Conservation (phyloP, 495 filamentous ascomycete species). For the Opeltia flavorubescens region DNA sequence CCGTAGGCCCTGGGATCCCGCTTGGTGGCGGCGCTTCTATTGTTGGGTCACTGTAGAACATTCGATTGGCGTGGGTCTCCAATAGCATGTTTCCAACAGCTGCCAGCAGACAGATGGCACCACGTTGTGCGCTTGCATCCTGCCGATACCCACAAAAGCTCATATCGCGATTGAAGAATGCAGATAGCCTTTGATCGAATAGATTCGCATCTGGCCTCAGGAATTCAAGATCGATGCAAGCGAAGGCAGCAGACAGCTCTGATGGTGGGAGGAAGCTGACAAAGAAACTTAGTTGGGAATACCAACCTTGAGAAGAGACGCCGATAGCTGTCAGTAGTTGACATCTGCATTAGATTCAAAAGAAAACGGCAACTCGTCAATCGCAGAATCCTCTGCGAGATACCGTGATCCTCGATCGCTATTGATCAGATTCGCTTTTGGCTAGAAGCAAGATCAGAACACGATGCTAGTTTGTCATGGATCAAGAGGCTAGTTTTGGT, state of each 20-base stretch:
- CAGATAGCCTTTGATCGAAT: not conserved
- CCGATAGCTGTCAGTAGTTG: not conserved
- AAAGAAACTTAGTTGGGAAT: too few species aligned
- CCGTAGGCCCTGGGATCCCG: not conserved
- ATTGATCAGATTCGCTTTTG: constrained; percentile 1
- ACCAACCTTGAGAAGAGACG: not conserved
- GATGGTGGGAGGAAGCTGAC: too few species aligned
- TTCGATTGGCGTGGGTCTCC: constrained; percentile 1
- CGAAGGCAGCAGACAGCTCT: too few species aligned
- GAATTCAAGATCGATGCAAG: too few species aligned
- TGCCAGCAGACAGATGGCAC: not conserved
- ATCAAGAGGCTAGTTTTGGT: not conserved
- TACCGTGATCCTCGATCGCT: not conserved
- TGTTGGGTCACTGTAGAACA: not conserved
- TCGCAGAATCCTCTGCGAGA: not conserved
- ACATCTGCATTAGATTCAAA: not conserved
- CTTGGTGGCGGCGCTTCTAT: not conserved
- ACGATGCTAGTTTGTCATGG: not conserved
- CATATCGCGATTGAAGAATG: not conserved
- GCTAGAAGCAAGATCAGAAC: not conserved
- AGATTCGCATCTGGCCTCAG: too few species aligned
- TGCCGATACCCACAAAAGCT: not conserved
- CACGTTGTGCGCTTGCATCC: constrained; percentile 1
- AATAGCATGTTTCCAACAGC: not conserved
- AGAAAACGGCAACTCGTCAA: not conserved